These are phyloP conservation scores for Madurella mycetomatis DNA, from an alignment of 2,329 filamentous ascomycete genomes.

Conservation along the genomic window DNA sequence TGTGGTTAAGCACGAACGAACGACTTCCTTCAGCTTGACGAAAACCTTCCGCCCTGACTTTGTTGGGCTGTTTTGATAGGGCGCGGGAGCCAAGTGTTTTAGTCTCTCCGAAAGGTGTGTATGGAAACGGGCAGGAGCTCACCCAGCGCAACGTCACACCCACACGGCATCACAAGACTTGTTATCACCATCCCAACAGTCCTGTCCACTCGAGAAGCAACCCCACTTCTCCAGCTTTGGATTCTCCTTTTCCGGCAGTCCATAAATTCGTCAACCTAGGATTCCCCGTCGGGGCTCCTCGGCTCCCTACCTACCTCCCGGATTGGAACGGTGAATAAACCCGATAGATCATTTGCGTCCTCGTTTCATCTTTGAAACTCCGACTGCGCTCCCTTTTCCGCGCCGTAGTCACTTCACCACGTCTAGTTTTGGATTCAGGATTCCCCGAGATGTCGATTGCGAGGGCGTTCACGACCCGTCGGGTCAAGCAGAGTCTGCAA, in stretches of 20 bases:
- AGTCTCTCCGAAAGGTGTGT: constrained; percentile 11
- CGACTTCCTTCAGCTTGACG: neutral
- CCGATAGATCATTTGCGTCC: neutral
- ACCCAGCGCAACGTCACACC: constrained; percentile 21
- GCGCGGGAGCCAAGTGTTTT: constrained; percentile 1
- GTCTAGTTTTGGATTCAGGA: neutral
- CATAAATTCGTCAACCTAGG: too few relatives aligned
- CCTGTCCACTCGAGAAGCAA: neutral
- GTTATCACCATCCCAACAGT: neutral
- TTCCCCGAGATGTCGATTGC: constrained; percentile 42
- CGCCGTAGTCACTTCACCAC: neutral
- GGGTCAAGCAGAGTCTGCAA: constrained; percentile 53
- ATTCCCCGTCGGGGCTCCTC: too few relatives aligned
- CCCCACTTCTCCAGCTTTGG: neutral
- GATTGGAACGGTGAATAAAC: neutral
- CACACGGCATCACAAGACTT: constrained; percentile 14
- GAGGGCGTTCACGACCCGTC: constrained; percentile 67
- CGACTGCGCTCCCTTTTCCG: neutral
- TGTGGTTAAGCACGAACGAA: neutral
- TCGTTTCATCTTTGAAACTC: neutral
- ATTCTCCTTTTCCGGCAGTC: too few relatives aligned
- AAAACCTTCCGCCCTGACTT: neutral
- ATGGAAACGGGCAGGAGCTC: constrained; percentile 4
- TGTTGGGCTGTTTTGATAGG: constrained; percentile 9
- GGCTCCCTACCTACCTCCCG: too few relatives aligned